phyloP scores from a whole-genome alignment of 2,329 filamentous ascomycete species.

The Lasiodiplodia hormozganensis region DNA sequence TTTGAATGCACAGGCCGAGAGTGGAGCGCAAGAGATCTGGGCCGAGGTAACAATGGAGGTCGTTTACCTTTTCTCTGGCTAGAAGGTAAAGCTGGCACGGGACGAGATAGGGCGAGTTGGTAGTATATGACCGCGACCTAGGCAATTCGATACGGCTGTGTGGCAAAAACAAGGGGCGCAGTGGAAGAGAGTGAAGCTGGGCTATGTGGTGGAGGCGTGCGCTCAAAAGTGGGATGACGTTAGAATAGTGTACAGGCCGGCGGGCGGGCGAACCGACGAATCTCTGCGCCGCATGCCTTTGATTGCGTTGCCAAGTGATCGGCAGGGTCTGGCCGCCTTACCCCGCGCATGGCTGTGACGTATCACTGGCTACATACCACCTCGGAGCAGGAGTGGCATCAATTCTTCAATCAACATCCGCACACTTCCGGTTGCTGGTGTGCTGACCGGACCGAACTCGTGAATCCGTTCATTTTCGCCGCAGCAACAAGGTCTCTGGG shows the following conservation, averaged over 20 bases:
- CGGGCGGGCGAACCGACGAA: slow-evolving; percentile 10
- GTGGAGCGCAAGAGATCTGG: not conserved
- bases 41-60: not conserved
- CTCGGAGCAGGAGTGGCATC: too few species aligned
- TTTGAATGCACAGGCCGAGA: not conserved
- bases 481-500: not conserved
- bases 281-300: not conserved
- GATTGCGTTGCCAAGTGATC: slow-evolving; percentile 10
- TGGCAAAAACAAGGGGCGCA: not conserved
- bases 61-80: not conserved
- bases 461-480: too few species aligned
- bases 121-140: not conserved
- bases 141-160: too few species aligned
- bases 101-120: not conserved
- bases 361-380: not conserved
- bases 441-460: not conserved
- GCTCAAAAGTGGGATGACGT: slow-evolving; percentile 25
- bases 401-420: not conserved
- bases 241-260: slow-evolving; percentile 16
- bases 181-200: not conserved
- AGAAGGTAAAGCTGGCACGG: not conserved
- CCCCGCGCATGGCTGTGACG: slow-evolving; percentile 16
- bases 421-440: not conserved
- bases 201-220: not conserved
- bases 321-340: slow-evolving; percentile 26